Percentiles rank a stretch among this genome's conserved stretches.
Conservation (phyloP, 1,139 yeast genomes). For the Diutina sp. region DNA sequence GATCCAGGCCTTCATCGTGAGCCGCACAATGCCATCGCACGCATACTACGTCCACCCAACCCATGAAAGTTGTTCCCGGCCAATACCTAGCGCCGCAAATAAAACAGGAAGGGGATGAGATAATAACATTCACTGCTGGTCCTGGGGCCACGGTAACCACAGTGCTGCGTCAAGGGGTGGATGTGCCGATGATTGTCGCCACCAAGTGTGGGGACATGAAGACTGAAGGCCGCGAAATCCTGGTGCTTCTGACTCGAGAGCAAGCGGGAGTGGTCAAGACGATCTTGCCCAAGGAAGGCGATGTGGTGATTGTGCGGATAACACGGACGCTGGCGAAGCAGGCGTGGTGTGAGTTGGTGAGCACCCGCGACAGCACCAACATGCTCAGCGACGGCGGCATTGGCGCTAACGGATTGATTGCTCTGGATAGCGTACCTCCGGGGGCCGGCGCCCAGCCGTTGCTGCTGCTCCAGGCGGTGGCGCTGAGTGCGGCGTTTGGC, state of each 20-base stretch:
- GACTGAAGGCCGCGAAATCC: constrained; percentile 7
- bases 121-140: constrained; percentile 20
- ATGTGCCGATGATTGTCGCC: constrained; percentile 11
- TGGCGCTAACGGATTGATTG: constrained; percentile 45
- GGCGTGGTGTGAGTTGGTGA: constrained; percentile 73
- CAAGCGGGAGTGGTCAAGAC: constrained; percentile 16
- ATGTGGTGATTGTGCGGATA: constrained; percentile 67
- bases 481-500: constrained; percentile 20
- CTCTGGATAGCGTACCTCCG: constrained; percentile 21
- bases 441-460: constrained; percentile 45
- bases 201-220: constrained; percentile 4
- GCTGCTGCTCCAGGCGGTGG: constrained; percentile 30
- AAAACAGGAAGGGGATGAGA: constrained; percentile 10
- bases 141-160: constrained; percentile 24
- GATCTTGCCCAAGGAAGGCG: constrained; percentile 73
- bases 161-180: constrained; percentile 16
- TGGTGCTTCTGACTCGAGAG: neutral
- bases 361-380: constrained; percentile 58
- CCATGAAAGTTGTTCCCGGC: constrained; percentile 47
- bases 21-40: neutral
- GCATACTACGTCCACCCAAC: neutral
- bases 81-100: constrained; percentile 37
- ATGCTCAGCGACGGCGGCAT: constrained; percentile 51
- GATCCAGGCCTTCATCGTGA: neutral
- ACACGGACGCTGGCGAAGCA: constrained; percentile 56